Conservation (phyloP, 73 alveolate genomes). For the Tetrahymena thermophila region DNA sequence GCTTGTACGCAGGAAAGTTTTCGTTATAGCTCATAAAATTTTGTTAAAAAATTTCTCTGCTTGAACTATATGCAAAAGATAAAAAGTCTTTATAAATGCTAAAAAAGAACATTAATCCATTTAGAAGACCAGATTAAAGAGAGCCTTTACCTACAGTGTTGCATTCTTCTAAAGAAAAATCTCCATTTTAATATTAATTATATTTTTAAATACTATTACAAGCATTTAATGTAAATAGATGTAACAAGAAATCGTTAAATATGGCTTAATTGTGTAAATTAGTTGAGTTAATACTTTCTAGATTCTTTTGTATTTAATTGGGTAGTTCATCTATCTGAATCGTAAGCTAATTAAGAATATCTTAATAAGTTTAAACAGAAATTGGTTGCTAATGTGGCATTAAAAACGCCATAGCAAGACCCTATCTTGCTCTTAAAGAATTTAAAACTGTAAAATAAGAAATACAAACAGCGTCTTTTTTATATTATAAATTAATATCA, state of each 20-base stretch:
- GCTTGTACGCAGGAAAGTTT: background rate
- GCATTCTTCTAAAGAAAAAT: background rate
- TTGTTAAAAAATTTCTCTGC: background rate
- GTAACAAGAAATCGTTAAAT: background rate
- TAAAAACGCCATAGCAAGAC: background rate
- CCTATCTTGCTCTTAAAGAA: background rate
- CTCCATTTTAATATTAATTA: background rate
- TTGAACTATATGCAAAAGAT: background rate
- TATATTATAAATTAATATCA: too few relatives aligned
- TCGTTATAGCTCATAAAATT: too few relatives aligned
- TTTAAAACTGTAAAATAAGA: background rate
- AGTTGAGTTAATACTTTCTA: background rate
- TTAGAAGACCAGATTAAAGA: background rate
- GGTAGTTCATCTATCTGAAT: background rate
- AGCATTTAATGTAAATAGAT: background rate
- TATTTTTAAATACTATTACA: background rate
- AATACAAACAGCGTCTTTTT: background rate
- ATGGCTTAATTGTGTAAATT: too few relatives aligned
- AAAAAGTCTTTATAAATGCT: background rate
- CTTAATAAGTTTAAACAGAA: background rate
- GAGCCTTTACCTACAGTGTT: background rate
- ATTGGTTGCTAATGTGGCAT: background rate
- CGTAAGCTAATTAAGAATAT: background rate
- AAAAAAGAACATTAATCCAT: background rate
- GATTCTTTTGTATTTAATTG: too few relatives aligned